Evolutionary conservation across 805 yeast genomes (phyloP).

Genomic region (Saccharomycopsis fodiens): DNA sequence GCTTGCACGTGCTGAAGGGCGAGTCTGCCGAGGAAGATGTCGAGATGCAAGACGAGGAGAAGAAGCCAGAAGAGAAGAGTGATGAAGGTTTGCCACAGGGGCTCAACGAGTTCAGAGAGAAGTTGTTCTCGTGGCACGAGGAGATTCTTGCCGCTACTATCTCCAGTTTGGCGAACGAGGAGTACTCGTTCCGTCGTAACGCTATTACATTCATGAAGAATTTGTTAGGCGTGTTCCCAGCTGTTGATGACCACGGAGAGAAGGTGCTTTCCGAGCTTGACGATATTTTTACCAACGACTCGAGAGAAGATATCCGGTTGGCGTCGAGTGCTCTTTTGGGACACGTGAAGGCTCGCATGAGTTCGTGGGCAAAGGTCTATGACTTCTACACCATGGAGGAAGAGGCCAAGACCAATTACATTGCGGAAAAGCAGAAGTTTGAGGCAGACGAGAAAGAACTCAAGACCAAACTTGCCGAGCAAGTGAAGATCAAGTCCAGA

Average conservation of each 20-base stretch:
- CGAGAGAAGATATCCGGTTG: conserved; percentile 72
- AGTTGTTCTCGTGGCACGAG: conserved; percentile 48
- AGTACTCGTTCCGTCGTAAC: conserved; percentile 76
- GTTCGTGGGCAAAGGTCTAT: conserved; percentile 43
- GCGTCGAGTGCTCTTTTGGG: conserved; percentile 70
- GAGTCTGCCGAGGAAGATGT: conserved; percentile 10
- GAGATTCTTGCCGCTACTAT: conserved; percentile 37
- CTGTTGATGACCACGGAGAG: conserved; percentile 59
- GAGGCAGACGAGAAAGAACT: conserved; percentile 17
- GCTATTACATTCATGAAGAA: conserved; percentile 71
- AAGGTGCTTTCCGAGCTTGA: conserved; percentile 40
- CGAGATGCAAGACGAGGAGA: neutral
- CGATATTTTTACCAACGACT: conserved; percentile 42
- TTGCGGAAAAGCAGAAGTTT: conserved; percentile 22
- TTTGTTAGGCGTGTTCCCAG: conserved; percentile 56
- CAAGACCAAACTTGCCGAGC: conserved; percentile 17
- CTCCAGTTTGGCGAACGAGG: conserved; percentile 38
- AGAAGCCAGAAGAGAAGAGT: neutral
- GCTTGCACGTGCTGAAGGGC: conserved; percentile 22
- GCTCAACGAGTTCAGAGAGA: neutral
- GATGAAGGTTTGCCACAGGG: neutral
- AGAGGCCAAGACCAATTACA: conserved; percentile 31
- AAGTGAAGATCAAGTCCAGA: neutral
- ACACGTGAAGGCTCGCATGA: conserved; percentile 48
- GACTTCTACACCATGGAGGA: conserved; percentile 48